Evolutionary conservation across 2,329 filamentous ascomycete genomes (phyloP).

Genomic region (Blumeria graminis): DNA sequence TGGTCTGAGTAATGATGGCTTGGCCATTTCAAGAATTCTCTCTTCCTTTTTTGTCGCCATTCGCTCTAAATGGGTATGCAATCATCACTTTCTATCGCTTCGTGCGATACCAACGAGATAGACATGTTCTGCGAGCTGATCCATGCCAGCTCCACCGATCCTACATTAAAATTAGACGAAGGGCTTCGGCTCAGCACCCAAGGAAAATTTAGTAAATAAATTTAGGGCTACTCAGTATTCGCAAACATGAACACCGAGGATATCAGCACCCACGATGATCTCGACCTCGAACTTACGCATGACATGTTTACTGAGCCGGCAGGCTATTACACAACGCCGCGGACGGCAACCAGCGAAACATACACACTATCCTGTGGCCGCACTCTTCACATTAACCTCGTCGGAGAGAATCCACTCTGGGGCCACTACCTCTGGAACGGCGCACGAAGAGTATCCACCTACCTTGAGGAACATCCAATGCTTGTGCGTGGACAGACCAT

Average conservation of each 20-base stretch:
- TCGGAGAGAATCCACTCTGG: conserved; percentile 74
- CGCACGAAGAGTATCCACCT: conserved; percentile 49
- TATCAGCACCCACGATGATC: neutral
- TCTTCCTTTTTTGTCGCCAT: too few relatives aligned
- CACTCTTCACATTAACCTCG: conserved; percentile 38
- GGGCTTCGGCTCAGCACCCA: too few relatives aligned
- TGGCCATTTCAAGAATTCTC: too few relatives aligned
- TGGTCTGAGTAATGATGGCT: too few relatives aligned
- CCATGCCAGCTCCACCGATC: too few relatives aligned
- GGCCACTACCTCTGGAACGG: conserved; percentile 86
- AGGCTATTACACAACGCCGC: conserved; percentile 57
- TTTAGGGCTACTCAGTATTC: too few relatives aligned
- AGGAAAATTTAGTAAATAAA: too few relatives aligned
- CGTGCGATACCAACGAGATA: too few relatives aligned
- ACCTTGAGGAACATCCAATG: conserved; percentile 45
- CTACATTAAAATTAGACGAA: too few relatives aligned
- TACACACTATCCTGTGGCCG: conserved; percentile 43
- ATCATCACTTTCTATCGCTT: too few relatives aligned
- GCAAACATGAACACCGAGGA: neutral
- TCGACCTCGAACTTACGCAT: conserved; percentile 20
- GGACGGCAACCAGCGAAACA: conserved; percentile 46
- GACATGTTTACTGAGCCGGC: conserved; percentile 48
- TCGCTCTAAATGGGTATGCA: too few relatives aligned
- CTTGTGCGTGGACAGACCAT: conserved; percentile 46
- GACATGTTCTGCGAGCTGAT: too few relatives aligned